Base-by-base conservation (phyloP, 176 grass and related monocot species). In the Oropetium thomaeum region DNA sequence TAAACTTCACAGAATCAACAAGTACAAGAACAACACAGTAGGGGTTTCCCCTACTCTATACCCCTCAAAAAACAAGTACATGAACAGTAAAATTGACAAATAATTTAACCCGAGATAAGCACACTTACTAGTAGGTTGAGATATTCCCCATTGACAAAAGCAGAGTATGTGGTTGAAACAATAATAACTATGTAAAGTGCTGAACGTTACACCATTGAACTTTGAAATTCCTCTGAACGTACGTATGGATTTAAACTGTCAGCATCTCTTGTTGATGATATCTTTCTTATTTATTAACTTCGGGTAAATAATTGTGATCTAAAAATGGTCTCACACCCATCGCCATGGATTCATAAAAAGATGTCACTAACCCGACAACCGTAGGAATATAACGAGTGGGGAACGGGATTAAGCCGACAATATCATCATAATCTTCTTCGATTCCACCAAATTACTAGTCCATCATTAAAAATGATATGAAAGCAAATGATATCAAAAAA, bases 1-100 rank as follows among this genome's bases (percentile, higher is more conserved):
- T 30, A 40, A 34, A 74, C 39, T 68, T 85, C 51, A 61, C 45
- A 54, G 22, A 58, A 62, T 12, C 78, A 80, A 52, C 35, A 64
- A 16, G 38, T 30, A 27, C 69, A 19, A 10, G 70, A 53, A 74
- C 22, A n/a, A n/a, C n/a, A n/a, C n/a, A n/a, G n/a, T n/a, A n/a
- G n/a, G n/a, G n/a, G n/a, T n/a, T n/a, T n/a, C n/a, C n/a, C n/a
- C n/a, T n/a, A n/a, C n/a, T n/a, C n/a, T n/a, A n/a, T n/a, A n/a
- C n/a, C n/a, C n/a, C n/a, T n/a, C n/a, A n/a, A n/a, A n/a, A n/a
- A 80, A 52, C 35, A 64, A 16, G 38, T 30, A 27, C 69, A 19
- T 10, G 70, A 53, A 74, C 28, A 23, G 25, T 67, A 41, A 15
- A 23, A 41, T 14, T 11, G 20, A 71, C 31, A 79, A 58, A 73